Evolutionary conservation across 768 basidiomycete genomes (phyloP).

Genomic region (Phylloporus scabripes): DNA sequence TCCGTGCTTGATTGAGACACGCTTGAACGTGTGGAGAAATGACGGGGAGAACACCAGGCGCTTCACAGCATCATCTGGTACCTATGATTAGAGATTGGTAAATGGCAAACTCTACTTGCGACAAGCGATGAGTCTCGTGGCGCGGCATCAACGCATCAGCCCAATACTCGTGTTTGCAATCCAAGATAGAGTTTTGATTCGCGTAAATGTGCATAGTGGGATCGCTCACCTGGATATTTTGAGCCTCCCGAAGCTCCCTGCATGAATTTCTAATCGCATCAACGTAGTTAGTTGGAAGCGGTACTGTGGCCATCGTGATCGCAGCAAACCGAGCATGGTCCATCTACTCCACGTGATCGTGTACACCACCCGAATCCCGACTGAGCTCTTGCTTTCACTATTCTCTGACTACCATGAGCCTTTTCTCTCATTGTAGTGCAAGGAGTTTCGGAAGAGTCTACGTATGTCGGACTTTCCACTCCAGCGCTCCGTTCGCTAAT

Average conservation of each 20-base stretch:
- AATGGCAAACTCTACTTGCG: neutral
- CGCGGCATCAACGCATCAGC: neutral
- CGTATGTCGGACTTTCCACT: conserved; percentile 9
- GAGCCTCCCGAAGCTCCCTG: conserved; percentile 39
- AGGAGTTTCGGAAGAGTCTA: conserved; percentile 7
- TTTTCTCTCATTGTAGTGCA: conserved; percentile 5
- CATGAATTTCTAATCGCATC: conserved; percentile 51
- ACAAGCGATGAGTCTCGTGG: neutral
- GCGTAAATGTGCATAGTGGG: neutral
- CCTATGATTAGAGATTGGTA: conserved; percentile 36
- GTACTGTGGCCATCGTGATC: conserved; percentile 34
- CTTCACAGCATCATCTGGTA: conserved; percentile 50
- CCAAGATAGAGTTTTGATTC: conserved; percentile 5
- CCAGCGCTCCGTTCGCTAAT: conserved; percentile 7
- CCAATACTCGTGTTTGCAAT: neutral
- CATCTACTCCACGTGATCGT: conserved; percentile 20
- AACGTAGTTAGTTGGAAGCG: conserved; percentile 42
- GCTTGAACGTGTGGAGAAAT: conserved; percentile 56
- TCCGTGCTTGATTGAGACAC: conserved; percentile 61
- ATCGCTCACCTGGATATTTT: conserved; percentile 48
- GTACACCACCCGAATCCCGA: neutral
- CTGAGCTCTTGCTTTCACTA: neutral
- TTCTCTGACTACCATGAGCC: conserved; percentile 15
- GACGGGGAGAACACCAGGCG: conserved; percentile 59
- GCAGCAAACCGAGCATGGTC: neutral